Evolutionary conservation across 345 rosid genomes (phyloP), one percentile per base, ranked within the genome.

Genomic region (Eucalyptus cloeziana): DNA sequence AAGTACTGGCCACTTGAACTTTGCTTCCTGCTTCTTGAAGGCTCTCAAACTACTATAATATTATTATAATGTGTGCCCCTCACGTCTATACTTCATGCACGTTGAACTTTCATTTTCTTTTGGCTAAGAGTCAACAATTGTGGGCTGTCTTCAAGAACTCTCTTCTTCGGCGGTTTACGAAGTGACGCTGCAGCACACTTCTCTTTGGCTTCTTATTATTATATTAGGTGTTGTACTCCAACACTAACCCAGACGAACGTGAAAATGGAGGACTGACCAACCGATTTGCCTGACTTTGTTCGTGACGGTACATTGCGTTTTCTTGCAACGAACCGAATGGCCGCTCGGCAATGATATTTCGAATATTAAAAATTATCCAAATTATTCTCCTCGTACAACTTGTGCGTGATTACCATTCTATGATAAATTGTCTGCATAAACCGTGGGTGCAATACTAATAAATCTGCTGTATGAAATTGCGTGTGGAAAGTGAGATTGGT

Each of bases 351-450:
- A 31, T 10, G 44, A 19, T 33, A 33, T 16, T 21, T 56, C 10
- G 62, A 25, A 56, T 37, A 19, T 25, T 33, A 8, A 5, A 37
- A 19, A 33, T 3, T 10, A 10, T 6, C 43, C 83, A 21, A 76
- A 19, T 19, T 10, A 12, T 21, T 22, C 24, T 37, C 83, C 13
- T 21, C 12, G 2, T 5, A 71, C 14, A 22, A 2, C 25, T 69
- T 4, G 7, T 19, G 21, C 47, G 0, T 37, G 27, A 37, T 21
- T 40, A 19, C 5, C 4, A 3, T 17, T 3, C 8, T 0, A 12
- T 12, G 83, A 19, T 76, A 21, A 37, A 37, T 11, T 10, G 25
- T 71, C 14, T 9, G 6, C 11, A 9, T 6, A 76, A 6, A 21
- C 15, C 7, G 3, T 37, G 14, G 14, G 13, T 37, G 83, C 27